These are phyloP conservation scores for Rhizopus delemar DNA, from an alignment of 371 early-diverging fungal genomes.

Conservation along the genomic window DNA sequence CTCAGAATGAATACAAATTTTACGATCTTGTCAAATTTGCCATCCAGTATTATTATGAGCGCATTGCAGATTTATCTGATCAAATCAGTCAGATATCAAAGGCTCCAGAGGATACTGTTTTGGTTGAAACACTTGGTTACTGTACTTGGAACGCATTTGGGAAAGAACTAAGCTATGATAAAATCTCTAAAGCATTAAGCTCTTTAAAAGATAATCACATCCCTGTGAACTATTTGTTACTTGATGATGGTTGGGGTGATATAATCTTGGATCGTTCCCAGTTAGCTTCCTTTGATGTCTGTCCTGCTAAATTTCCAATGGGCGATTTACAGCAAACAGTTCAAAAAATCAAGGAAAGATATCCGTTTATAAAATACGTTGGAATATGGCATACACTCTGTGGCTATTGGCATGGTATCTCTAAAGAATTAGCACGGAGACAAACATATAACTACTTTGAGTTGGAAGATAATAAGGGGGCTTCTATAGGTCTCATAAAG, in stretches of 20 bases:
- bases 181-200: slow-evolving; percentile 17
- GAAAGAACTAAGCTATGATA: slow-evolving; percentile 16
- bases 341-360: slow-evolving; percentile 12
- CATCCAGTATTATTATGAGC: slow-evolving; percentile 7
- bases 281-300: slow-evolving; percentile 30
- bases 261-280: neutral
- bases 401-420: slow-evolving; percentile 51
- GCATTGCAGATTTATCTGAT: neutral
- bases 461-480: neutral
- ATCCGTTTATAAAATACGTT: slow-evolving; percentile 30
- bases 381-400: slow-evolving; percentile 53
- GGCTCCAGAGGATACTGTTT: neutral
- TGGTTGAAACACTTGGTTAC: slow-evolving; percentile 28
- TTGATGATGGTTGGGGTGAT: slow-evolving; percentile 56
- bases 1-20: neutral
- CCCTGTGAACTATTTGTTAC: slow-evolving; percentile 33
- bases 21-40: slow-evolving; percentile 1
- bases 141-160: slow-evolving; percentile 55
- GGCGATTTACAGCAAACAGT: slow-evolving; percentile 18
- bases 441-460: neutral
- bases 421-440: slow-evolving; percentile 2
- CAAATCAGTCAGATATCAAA: neutral
- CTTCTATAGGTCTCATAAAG: slow-evolving; percentile 2
- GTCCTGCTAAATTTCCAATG: slow-evolving; percentile 21
- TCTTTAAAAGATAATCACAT: slow-evolving; percentile 24